Evolutionary conservation across 2,329 filamentous ascomycete species (phyloP), one percentile per base, ranked within the genome.

Genomic region (Calonectria crousiana): DNA sequence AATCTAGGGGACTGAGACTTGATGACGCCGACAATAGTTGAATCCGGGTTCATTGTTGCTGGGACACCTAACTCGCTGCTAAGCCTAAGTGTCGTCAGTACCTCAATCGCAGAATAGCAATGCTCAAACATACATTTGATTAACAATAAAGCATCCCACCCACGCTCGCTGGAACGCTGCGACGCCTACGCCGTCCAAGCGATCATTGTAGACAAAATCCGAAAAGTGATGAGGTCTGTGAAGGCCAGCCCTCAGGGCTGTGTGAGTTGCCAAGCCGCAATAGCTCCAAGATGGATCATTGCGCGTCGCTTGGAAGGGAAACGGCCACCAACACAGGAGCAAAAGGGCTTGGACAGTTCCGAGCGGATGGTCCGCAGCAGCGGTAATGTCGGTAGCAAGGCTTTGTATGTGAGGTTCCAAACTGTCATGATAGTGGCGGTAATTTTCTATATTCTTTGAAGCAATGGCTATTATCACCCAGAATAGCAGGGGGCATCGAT

Each of bases 251-350:
- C 47, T 51, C 47, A 67, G 18, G 32, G 65, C 65, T 9, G 34
- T 30, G 47, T 67, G 65, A 13, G 44, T 49, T 6, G 65, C 65
- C n/a, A 53, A 36, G 8, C 65, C 65, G 6, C 47, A 51, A n/a
- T 67, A 67, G 28, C 23, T 67, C 65, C 65, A 67, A 38, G 65
- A 67, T 2, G 65, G 65, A 20, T 67, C 65, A 51, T 67, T 53
- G 28, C 65, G 44, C 1, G 49, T 38, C 18, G 65, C 65, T 30
- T 67, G 44, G n/a, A 67, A 67, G 6, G 65, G 65, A 41, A 67
- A 67, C 10, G 65, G 65, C 65, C 65, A 67, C 65, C 65, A 67
- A 10, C 65, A 67, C 10, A 67, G 65, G 9, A 67, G 47, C n/a
- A 67, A 28, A 3, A 67, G 34, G 9, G 65, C 65, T 47, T 67